Evolutionary conservation across 2,329 filamentous ascomycete species (phyloP).

Genomic region (Fusarium sublunatum): DNA sequence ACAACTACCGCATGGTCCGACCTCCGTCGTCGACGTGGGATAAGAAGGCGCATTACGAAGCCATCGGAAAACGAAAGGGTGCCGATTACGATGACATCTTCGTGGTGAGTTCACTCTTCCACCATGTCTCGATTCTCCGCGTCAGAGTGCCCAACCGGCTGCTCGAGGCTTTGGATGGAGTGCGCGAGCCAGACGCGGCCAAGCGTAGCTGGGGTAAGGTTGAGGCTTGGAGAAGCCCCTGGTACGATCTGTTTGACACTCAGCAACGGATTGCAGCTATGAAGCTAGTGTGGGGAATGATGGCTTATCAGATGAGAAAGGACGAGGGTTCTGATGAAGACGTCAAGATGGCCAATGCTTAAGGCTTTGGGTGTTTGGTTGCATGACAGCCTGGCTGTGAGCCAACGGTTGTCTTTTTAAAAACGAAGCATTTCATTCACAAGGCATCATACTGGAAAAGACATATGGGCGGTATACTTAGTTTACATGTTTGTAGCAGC

Average conservation of each 20-base stretch:
- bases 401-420: neutral
- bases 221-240: slow-evolving; percentile 67
- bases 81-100: slow-evolving; percentile 70
- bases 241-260: slow-evolving; percentile 69
- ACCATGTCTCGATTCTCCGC: slow-evolving; percentile 69
- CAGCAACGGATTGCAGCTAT: slow-evolving; percentile 68
- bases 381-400: neutral
- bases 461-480: slow-evolving; percentile 5
- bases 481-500: slow-evolving; percentile 1
- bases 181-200: slow-evolving; percentile 48
- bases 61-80: slow-evolving; percentile 64
- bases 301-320: slow-evolving; percentile 69
- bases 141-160: slow-evolving; percentile 67
- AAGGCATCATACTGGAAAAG: neutral
- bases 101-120: slow-evolving; percentile 69
- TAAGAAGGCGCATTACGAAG: slow-evolving; percentile 66
- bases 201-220: slow-evolving; percentile 63
- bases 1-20: slow-evolving; percentile 71
- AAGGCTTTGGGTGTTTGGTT: neutral
- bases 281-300: slow-evolving; percentile 68
- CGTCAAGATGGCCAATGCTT: slow-evolving; percentile 47
- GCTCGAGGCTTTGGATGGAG: slow-evolving; percentile 64
- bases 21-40: slow-evolving; percentile 70
- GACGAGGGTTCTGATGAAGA: slow-evolving; percentile 40
- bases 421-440: neutral